Percentiles rank a stretch among this genome's conserved stretches.
Conservation (phyloP, 257 asterid species). For the Solanum neorickii region DNA sequence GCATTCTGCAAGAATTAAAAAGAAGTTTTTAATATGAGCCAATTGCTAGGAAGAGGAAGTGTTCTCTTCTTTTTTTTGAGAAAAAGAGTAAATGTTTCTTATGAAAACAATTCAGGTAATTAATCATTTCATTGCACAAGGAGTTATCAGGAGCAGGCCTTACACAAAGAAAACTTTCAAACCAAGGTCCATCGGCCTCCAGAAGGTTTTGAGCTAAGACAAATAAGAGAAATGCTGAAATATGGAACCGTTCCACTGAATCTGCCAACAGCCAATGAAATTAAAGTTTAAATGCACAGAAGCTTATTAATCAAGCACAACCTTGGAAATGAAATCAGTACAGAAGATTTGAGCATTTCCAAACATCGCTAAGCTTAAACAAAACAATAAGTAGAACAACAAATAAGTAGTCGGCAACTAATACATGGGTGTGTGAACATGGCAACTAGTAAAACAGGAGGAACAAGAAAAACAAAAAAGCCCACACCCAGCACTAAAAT, state of each 20-base stretch:
- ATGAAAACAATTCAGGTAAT: background rate
- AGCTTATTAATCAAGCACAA: background rate
- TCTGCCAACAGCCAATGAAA: slow-evolving; percentile 36
- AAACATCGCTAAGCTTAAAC: background rate
- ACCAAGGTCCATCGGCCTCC: slow-evolving; percentile 98
- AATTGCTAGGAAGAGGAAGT: background rate
- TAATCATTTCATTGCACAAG: background rate
- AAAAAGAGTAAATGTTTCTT: background rate
- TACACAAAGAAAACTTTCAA: slow-evolving; percentile 66
- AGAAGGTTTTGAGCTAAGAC: slow-evolving; percentile 93
- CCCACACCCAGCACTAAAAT: background rate
- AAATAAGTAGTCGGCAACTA: background rate
- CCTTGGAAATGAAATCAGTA: background rate
- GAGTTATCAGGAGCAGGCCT: slow-evolving; percentile 10
- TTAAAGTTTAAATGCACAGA: background rate
- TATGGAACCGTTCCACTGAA: slow-evolving; percentile 95
- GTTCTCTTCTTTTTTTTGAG: background rate
- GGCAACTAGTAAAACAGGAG: background rate
- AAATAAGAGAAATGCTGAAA: slow-evolving; percentile 78
- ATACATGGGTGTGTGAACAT: background rate
- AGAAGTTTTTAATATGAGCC: background rate
- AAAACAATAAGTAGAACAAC: background rate
- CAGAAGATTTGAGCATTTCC: background rate
- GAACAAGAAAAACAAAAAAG: background rate
- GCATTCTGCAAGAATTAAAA: slow-evolving; percentile 67